Evolutionary conservation across 257 asterid genomes (phyloP).

Genomic region (Nicotiana attenuata): DNA sequence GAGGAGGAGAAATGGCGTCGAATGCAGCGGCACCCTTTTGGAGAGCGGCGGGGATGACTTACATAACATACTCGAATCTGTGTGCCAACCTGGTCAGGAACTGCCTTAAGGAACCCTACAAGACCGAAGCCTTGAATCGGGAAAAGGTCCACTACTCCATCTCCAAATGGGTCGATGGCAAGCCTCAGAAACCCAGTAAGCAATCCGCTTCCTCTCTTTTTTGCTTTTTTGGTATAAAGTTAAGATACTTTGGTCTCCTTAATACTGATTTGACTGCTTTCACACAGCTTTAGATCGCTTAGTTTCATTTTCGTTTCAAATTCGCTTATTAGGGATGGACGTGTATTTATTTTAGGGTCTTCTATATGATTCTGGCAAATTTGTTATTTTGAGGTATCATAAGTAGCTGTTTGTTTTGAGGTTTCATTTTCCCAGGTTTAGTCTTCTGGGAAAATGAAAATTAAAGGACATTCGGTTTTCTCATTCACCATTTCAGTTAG

Average conservation of each 20-base stretch:
- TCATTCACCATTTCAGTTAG: neutral
- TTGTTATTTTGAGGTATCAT: neutral
- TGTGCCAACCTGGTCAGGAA: constrained; percentile 81
- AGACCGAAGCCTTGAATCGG: constrained; percentile 61
- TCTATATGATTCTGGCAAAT: neutral
- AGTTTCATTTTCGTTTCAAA: neutral
- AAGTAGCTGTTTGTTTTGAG: no score
- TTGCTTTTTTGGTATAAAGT: no score
- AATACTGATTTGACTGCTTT: neutral
- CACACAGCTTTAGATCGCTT: no score
- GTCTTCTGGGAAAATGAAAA: neutral
- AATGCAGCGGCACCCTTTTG: constrained; percentile 51
- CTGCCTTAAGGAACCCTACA: constrained; percentile 79
- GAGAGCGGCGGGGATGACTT: constrained; percentile 97
- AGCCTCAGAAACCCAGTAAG: constrained; percentile 69
- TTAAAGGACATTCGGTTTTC: neutral
- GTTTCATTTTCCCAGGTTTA: no score
- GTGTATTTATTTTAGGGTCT: neutral
- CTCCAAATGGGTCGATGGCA: constrained; percentile 76
- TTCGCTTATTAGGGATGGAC: neutral
- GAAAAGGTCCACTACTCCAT: constrained; percentile 85
- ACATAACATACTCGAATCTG: constrained; percentile 73
- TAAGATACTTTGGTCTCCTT: neutral
- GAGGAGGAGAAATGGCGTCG: constrained; percentile 27
- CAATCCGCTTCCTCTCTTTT: neutral